Conservation (phyloP, 2,329 filamentous ascomycete genomes). For the Fusarium sp. region DNA sequence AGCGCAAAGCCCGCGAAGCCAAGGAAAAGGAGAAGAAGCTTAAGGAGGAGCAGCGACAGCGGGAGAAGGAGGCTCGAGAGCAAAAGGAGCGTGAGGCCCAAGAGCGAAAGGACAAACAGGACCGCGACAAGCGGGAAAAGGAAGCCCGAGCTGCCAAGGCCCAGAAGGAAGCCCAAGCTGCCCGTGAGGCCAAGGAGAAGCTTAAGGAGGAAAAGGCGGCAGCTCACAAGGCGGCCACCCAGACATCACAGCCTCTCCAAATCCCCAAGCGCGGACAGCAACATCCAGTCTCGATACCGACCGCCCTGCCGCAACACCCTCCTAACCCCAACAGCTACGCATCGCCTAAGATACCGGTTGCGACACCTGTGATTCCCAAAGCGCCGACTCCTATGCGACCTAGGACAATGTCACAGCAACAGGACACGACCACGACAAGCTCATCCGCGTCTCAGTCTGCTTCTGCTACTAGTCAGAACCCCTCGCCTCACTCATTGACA, state of each 20-base stretch:
- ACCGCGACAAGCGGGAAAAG: conserved; percentile 72
- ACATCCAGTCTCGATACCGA: conserved; percentile 58
- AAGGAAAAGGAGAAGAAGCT: conserved; percentile 82
- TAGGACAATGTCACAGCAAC: conserved; percentile 84
- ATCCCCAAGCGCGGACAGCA: conserved; percentile 54
- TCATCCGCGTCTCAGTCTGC: conserved; percentile 74
- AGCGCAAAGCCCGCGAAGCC: conserved; percentile 77
- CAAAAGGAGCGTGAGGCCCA: conserved; percentile 77
- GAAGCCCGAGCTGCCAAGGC: conserved; percentile 67
- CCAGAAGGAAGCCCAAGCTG: conserved; percentile 68
- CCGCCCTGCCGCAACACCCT: conserved; percentile 69
- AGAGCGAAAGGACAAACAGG: conserved; percentile 70
- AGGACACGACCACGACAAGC: conserved; percentile 76
- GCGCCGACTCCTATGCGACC: conserved; percentile 82
- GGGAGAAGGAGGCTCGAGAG: conserved; percentile 82
- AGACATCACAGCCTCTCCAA: conserved; percentile 50
- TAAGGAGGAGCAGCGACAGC: conserved; percentile 84
- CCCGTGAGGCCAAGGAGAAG: conserved; percentile 64
- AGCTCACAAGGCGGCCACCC: conserved; percentile 53
- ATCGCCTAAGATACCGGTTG: conserved; percentile 83
- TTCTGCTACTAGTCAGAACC: conserved; percentile 65
- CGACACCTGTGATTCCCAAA: conserved; percentile 86
- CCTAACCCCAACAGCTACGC: conserved; percentile 69
- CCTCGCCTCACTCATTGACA: conserved; percentile 70
- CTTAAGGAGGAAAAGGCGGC: conserved; percentile 74